Conservation (phyloP, 306 rosid species). For the Castanea mollissima region DNA sequence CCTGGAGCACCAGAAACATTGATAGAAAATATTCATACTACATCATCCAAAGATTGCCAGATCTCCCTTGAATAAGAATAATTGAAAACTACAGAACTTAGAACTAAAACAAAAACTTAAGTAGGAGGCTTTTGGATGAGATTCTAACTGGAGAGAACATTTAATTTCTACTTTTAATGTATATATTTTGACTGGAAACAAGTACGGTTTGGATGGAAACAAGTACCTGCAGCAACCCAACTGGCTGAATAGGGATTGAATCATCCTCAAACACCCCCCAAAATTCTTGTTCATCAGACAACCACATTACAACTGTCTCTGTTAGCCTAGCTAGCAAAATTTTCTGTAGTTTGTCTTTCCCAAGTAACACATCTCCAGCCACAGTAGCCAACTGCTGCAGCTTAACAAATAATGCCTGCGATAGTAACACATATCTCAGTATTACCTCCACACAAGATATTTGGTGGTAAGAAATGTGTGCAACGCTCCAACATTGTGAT, state of each 20-base stretch:
- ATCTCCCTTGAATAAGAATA: background rate
- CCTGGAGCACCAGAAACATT: background rate
- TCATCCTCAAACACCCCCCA: conserved; percentile 83
- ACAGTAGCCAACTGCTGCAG: conserved; percentile 89
- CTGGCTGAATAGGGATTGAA: conserved; percentile 64
- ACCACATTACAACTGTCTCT: conserved; percentile 96
- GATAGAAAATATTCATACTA: background rate
- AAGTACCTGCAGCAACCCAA: conserved; percentile 88
- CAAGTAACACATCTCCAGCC: conserved; percentile 92
- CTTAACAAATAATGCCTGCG: conserved; percentile 89
- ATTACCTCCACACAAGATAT: conserved; percentile 16
- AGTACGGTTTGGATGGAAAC: conserved; percentile 13
- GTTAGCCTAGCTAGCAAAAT: conserved; percentile 94
- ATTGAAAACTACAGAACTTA: background rate
- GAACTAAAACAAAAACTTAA: background rate
- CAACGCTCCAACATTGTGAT: background rate
- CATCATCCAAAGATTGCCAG: background rate
- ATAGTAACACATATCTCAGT: conserved; percentile 23
- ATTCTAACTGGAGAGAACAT: background rate
- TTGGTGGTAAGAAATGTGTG: background rate
- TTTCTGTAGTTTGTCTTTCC: conserved; percentile 89
- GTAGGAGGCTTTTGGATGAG: background rate
- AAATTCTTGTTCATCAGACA: conserved; percentile 94
- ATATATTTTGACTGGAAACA: background rate
- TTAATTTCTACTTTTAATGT: no score